Evolutionary conservation across 768 basidiomycete species (phyloP), one percentile per base, ranked within the genome.

Genomic region (Amanita pseudoporphyria): DNA sequence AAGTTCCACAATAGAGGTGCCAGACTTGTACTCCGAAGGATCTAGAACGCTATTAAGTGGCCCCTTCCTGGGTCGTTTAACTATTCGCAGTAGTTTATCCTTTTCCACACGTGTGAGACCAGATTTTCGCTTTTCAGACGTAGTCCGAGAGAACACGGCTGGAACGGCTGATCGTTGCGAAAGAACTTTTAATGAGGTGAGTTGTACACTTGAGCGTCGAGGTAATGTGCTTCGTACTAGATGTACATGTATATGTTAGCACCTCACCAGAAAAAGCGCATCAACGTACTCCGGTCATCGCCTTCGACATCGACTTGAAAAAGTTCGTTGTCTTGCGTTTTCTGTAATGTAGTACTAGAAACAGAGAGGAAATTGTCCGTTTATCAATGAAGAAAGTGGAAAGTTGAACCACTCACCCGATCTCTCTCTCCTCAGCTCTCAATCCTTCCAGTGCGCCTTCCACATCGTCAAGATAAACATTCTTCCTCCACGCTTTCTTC

Each of bases 401-500:
- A 24, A 38, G 12, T 18, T 33, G 58, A 43, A 45, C 38, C 13
- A 64, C 79, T 53, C 58, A 91, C 89, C 91, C 91, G 53, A 76
- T 77, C 4, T 82, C 74, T 48, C 87, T 71, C 61, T 94, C 91
- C 62, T 94, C 88, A n/a, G 76, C 77, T 47, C 92, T 71, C 53
- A 87, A 68, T 51, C 70, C 76, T 63, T 94, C 92, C 54, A 94
- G 59, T 2, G 79, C 81, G 41, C 33, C 21, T 43, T 50, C 49
- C 16, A 93, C 81, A 44, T 81, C 81, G 21, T 79, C 77, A 44
- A 95, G 76, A 62, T 95, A 82, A 46, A 95, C 82, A 64, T 96
- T 89, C 69, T 96, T 95, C 62, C 93, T 68, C 93, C 93, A 95
- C 41, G 92, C 81, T 49, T 78, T 80, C 64, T 95, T 95, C n/a